Conservation (phyloP, 2,329 filamentous ascomycete species). For the Furcasterigmium furcatum region DNA sequence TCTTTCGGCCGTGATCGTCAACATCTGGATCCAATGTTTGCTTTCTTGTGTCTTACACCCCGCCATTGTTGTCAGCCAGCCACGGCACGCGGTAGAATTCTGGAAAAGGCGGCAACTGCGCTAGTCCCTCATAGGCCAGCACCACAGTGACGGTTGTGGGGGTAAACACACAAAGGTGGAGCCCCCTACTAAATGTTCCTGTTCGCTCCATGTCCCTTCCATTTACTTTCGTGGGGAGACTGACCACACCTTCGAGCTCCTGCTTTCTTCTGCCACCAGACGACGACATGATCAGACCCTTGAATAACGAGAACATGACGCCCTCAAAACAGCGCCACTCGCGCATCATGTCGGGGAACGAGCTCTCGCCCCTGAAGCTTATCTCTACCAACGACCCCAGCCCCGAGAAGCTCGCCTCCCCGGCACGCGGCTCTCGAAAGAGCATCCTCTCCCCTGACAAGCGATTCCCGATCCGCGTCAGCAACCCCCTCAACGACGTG, state of each 20-base stretch:
- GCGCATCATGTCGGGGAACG: slow-evolving; percentile 53
- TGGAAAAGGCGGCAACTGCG: no score
- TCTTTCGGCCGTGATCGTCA: no score
- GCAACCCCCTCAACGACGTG: slow-evolving; percentile 20
- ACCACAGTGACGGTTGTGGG: no score
- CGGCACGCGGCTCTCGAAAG: slow-evolving; percentile 42
- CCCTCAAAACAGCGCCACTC: slow-evolving; percentile 47
- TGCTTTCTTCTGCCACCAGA: background rate
- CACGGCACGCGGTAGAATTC: no score
- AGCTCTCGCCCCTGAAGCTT: slow-evolving; percentile 57
- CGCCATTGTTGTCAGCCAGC: no score
- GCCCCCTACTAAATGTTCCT: no score
- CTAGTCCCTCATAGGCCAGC: no score
- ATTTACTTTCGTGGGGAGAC: background rate
- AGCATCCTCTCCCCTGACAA: slow-evolving; percentile 43
- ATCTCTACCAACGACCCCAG: slow-evolving; percentile 24
- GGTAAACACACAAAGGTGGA: no score
- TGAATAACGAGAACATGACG: slow-evolving; percentile 40
- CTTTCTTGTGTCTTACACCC: no score
- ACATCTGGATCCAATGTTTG: no score
- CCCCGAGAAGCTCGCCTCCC: slow-evolving; percentile 23
- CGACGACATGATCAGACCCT: background rate
- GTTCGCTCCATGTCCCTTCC: no score
- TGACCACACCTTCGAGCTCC: slow-evolving; percentile 2
- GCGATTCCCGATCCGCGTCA: slow-evolving; percentile 60